phyloP scores from a whole-genome alignment of 768 basidiomycete genomes.

The Russula abietina region DNA sequence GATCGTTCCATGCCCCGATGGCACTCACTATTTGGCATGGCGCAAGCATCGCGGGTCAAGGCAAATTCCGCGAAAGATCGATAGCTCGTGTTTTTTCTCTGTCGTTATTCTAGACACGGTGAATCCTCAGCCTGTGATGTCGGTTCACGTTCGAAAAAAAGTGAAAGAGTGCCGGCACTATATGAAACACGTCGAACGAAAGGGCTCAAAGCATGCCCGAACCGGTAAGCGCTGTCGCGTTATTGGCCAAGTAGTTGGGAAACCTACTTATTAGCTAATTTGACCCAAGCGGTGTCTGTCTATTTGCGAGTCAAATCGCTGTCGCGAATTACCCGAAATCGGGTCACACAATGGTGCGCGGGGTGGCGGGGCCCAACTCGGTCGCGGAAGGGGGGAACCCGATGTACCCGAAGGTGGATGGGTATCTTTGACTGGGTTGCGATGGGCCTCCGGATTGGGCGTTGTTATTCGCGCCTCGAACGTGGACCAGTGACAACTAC shows the following conservation, averaged over 20 bases:
- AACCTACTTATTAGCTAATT: constrained; percentile 19
- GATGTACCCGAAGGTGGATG: background rate
- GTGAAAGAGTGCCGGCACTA: constrained; percentile 15
- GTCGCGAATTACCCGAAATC: constrained; percentile 19
- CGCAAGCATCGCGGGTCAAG: constrained; percentile 6
- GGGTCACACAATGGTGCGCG: constrained; percentile 17
- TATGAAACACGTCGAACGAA: constrained; percentile 12
- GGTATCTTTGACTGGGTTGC: background rate
- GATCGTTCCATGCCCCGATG: constrained; percentile 21
- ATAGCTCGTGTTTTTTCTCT: constrained; percentile 21
- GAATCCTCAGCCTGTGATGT: background rate
- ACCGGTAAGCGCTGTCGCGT: constrained; percentile 6
- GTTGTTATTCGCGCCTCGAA: constrained; percentile 15
- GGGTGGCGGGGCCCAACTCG: constrained; percentile 16
- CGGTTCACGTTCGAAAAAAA: background rate
- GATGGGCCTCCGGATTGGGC: background rate
- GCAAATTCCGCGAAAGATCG: constrained; percentile 17
- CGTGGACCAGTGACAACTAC: constrained; percentile 1
- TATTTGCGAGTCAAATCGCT: background rate
- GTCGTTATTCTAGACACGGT: background rate
- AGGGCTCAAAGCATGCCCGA: constrained; percentile 3
- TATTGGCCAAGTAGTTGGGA: constrained; percentile 2
- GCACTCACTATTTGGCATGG: constrained; percentile 23
- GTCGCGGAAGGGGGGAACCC: constrained; percentile 12
- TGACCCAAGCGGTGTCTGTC: constrained; percentile 9